Evolutionary conservation across 1,284 basidiomycete species (phyloP).

Genomic region (Athelia psychrophila): DNA sequence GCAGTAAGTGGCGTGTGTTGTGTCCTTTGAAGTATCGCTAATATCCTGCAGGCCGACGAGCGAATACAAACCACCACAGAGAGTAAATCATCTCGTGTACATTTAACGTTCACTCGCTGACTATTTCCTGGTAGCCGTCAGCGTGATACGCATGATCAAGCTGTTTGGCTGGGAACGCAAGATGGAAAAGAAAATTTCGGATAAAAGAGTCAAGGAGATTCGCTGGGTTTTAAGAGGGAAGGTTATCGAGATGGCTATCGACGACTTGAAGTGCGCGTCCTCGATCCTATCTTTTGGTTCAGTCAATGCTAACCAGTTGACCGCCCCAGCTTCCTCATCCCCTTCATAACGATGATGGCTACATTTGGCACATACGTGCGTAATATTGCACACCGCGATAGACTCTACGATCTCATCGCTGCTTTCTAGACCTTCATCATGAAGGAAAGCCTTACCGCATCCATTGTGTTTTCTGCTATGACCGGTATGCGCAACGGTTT

Average conservation of each 20-base stretch:
- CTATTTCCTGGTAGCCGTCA: constrained; percentile 39
- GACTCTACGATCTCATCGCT: too few species aligned
- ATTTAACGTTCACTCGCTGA: neutral
- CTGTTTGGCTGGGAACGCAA: constrained; percentile 58
- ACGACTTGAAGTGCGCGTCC: constrained; percentile 31
- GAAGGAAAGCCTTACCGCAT: constrained; percentile 23
- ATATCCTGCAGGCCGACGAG: constrained; percentile 33
- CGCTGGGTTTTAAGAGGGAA: constrained; percentile 20
- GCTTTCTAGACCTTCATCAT: constrained; percentile 29
- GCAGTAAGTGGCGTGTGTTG: constrained; percentile 10
- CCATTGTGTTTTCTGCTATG: constrained; percentile 28
- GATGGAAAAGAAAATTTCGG: constrained; percentile 37
- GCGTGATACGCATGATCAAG: constrained; percentile 44
- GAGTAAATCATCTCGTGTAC: neutral
- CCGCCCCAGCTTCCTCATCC: constrained; percentile 53
- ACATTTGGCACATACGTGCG: constrained; percentile 60
- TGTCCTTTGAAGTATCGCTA: too few species aligned
- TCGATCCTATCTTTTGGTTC: neutral
- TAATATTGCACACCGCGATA: neutral
- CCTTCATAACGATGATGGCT: constrained; percentile 61
- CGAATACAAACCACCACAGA: constrained; percentile 38
- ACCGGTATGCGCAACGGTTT: constrained; percentile 14
- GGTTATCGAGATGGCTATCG: constrained; percentile 34
- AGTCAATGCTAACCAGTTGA: neutral
- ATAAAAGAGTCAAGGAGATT: constrained; percentile 36